These are phyloP conservation scores for Obba rivulosa DNA, from an alignment of 768 basidiomycete species.

Conservation along the genomic window DNA sequence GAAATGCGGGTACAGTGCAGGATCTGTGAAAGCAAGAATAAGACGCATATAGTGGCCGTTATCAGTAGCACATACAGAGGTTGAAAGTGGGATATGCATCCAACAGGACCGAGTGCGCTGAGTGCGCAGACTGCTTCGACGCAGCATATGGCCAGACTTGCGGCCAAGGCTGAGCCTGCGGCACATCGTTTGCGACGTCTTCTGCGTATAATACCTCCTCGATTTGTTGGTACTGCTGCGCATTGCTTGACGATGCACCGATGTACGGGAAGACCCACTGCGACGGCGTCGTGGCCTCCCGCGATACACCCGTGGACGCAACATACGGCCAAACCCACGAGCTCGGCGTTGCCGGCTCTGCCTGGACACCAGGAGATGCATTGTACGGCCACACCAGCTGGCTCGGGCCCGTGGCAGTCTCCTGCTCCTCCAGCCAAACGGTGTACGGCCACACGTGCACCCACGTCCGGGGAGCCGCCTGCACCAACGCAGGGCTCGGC, in stretches of 20 bases:
- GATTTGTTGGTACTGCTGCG: too few species aligned
- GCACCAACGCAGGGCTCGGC: conserved; percentile 7
- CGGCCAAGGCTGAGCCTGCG: conserved; percentile 1
- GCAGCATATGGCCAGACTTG: conserved; percentile 10
- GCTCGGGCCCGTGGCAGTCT: too few species aligned
- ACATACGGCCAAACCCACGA: too few species aligned
- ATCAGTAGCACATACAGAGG: conserved; percentile 18
- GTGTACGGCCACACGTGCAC: conserved; percentile 19
- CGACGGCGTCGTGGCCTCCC: background rate
- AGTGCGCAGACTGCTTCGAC: background rate
- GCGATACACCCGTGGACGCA: background rate
- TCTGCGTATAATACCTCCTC: too few species aligned
- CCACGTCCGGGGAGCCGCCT: conserved; percentile 11
- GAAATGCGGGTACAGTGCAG: conserved; percentile 30
- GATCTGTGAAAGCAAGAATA: conserved; percentile 26
- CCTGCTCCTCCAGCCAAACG: background rate
- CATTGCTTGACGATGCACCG: background rate
- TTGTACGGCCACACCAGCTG: too few species aligned
- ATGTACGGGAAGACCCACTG: conserved; percentile 3
- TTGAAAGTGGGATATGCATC: conserved; percentile 29
- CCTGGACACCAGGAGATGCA: too few species aligned
- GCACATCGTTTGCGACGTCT: too few species aligned
- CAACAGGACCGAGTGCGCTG: background rate
- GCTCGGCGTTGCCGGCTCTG: too few species aligned
- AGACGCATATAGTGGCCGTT: background rate